A percentile compares a stretch with the other conserved stretches of the same genome.
Evolutionary conservation across 2,329 filamentous ascomycete genomes (phyloP).

Genomic region (Penicillium sp.): DNA sequence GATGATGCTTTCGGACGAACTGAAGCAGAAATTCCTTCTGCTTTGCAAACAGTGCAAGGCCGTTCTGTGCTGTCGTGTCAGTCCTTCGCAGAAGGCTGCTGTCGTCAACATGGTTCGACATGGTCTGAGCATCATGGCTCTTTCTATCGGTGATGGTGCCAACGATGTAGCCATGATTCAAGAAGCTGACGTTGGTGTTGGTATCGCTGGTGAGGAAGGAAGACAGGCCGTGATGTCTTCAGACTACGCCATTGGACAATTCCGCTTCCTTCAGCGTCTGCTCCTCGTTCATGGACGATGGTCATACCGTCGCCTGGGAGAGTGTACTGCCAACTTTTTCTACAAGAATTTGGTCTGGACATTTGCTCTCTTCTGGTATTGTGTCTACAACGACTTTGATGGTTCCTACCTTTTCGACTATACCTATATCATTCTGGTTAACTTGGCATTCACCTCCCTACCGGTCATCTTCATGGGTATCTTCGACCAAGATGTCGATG

Average conservation of each 20-base stretch:
- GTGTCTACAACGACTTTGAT: slow-evolving; percentile 94
- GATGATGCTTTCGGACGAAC: slow-evolving; percentile 76
- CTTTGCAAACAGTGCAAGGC: slow-evolving; percentile 97
- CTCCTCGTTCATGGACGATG: slow-evolving; percentile 90
- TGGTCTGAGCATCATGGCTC: slow-evolving; percentile 92
- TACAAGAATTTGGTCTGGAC: slow-evolving; percentile 99
- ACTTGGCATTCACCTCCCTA: slow-evolving; percentile 93
- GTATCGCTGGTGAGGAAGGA: slow-evolving; percentile 91
- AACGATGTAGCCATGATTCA: slow-evolving; percentile 99
- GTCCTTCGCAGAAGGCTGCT: slow-evolving; percentile 94
- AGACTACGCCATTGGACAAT: slow-evolving; percentile 93
- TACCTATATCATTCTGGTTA: slow-evolving; percentile 96
- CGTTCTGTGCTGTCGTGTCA: slow-evolving; percentile 96
- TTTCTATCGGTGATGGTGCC: slow-evolving; percentile 90
- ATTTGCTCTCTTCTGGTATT: slow-evolving; percentile 95
- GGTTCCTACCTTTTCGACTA: slow-evolving; percentile 97
- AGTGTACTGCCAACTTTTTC: slow-evolving; percentile 98
- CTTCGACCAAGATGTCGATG: slow-evolving; percentile 93
- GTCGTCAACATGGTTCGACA: slow-evolving; percentile 95
- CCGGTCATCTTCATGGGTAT: slow-evolving; percentile 96
- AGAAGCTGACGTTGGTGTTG: slow-evolving; percentile 94
- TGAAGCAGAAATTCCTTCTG: slow-evolving; percentile 91
- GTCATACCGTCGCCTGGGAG: slow-evolving; percentile 92
- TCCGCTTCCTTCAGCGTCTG: slow-evolving; percentile 82
- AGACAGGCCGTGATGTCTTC: slow-evolving; percentile 94